Base-by-base conservation (phyloP, 805 yeast genomes). In the Candida odintsovae region DNA sequence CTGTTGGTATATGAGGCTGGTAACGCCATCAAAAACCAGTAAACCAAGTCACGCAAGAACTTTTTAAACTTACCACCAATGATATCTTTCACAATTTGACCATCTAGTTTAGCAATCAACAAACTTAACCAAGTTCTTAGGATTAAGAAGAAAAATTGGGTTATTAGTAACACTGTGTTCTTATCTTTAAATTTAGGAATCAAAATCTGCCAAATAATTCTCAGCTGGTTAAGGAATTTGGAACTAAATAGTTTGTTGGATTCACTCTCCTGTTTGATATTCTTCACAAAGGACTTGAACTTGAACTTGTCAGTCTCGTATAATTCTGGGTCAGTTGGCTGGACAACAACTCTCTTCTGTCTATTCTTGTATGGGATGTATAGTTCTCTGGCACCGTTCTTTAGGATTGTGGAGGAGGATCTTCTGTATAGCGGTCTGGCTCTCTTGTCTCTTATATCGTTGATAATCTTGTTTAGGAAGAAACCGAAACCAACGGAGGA, bases 1-100 rank as follows among this genome's bases (percentile, higher is more conserved):
- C 96, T 85, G 65, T 90, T 90, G 28, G 96, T 86, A 64, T 88
- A 90, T 3, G 94, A 82, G 0, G 97, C 95, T 2, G 98, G 98
- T 51, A 90, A 80, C 1, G 97, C 97, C 60, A 90, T 82, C 49
- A 86, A 66, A 48, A 90, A 78, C 97, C 97, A 90, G 64, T 86
- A 85, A 10, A 80, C 75, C 63, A 90, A 71, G 62, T 90, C 96
- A 49, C 86, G 71, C 37, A 81, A 63, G 56, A 90, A 90, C 44
- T 83, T 82, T 53, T 71, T 76, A 18, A 90, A 88, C 52, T 83
- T 80, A 16, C 90, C 89, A 16, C 89, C 83, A 54, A 90, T 88
- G 59, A 90, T 77, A 64, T 90, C 92, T 62, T 86, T 83, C 40
- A 90, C 96, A 43, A 90, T 85, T 63, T 86, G 92, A 57, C 97